Evolutionary conservation across 2,329 filamentous ascomycete species (phyloP), one percentile per base, ranked within the genome.

Genomic region (Diaporthe citrichinensis): DNA sequence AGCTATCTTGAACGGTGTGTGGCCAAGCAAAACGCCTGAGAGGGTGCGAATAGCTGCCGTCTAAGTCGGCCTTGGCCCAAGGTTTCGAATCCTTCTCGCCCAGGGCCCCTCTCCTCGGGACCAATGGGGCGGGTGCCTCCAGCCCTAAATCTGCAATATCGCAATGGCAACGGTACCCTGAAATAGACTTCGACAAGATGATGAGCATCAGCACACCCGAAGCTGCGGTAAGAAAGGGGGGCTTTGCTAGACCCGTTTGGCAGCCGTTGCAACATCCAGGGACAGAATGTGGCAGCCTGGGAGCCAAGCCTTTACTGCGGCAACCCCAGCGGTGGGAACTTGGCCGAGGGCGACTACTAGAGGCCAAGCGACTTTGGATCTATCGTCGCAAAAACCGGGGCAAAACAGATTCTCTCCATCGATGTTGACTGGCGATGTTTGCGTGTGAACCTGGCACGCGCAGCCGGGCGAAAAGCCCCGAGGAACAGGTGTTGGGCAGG

Each of bases 221-320:
- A 51, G 55, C 59, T 76, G 72, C 67, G 58, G 75, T 76, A 68
- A 72, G 67, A 72, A 59, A 72, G 75, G 72, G 72, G 72, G 72
- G 72, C 44, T 58, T 49, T 55, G 39, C 59, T 57, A 68, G 44
- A n/a, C 36, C 31, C 31, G 57, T 55, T 25, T 62, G 58, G 34
- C 34, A 73, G 17, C 68, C 59, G 49, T 34, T 41, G 49, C 46
- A n/a, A 51, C 67, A 31, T 58, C 61, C 67, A 49, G 55, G 49
- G 31, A 55, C 57, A 51, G 23, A 75, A 58, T 53, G 36, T 53
- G 58, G 67, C 57, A 75, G 65, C 68, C 36, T 55, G 39, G 49
- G 57, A 51, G 39, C 46, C 55, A 58, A 53, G 51, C 59, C 28
- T 23, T 71, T 53, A 6, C 46, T 61, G 55, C 65, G 65, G 62